Evolutionary conservation across 441 rosid genomes (phyloP).

Genomic region (Brassica balearica): DNA sequence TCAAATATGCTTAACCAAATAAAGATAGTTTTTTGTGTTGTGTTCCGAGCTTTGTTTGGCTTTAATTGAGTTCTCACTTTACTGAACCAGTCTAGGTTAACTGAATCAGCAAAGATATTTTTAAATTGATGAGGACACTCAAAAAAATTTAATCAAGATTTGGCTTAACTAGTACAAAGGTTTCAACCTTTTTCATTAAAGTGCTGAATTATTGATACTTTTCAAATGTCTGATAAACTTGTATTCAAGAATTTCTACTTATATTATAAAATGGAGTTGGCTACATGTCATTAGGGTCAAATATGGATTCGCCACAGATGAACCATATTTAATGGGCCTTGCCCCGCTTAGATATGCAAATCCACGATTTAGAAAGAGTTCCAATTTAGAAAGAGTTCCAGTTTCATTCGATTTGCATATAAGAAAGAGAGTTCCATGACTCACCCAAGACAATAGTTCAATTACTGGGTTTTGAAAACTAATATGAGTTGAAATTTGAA

Average conservation of each 20-base stretch:
- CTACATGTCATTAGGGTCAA: neutral
- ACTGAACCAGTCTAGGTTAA: neutral
- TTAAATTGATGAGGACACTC: neutral
- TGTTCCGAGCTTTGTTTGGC: neutral
- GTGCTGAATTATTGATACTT: neutral
- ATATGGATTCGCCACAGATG: neutral
- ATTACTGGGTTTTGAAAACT: neutral
- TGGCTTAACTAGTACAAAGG: constrained; percentile 2
- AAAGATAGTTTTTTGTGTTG: neutral
- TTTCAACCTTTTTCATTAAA: neutral
- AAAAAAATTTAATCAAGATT: neutral
- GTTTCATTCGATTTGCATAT: neutral
- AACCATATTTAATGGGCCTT: constrained; percentile 11
- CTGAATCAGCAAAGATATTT: neutral
- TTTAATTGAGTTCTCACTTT: neutral
- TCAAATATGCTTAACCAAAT: neutral
- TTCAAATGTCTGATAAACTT: neutral
- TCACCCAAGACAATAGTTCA: neutral
- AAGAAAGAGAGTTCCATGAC: neutral
- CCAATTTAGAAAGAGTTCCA: neutral
- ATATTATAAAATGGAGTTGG: constrained; percentile 8
- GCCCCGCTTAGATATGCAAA: neutral
- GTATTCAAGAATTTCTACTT: neutral
- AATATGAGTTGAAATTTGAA: neutral
- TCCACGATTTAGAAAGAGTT: neutral